Conservation (phyloP, 192 early-diverging fungal genomes). For the Pilaira anomala region DNA sequence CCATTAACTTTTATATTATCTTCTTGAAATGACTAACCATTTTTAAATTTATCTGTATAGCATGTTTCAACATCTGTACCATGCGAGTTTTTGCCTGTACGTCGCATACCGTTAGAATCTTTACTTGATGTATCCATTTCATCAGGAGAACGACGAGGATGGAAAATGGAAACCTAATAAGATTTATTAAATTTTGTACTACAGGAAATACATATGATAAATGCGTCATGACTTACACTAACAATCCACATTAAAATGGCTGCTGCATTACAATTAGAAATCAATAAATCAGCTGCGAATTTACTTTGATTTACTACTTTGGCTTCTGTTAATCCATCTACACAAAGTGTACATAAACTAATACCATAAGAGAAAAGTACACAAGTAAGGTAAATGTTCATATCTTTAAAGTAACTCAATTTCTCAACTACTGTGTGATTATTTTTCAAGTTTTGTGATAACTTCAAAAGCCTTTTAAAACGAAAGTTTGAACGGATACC, state of each 20-base stretch:
- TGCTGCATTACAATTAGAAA: slow-evolving; percentile 21
- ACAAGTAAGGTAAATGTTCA: slow-evolving; percentile 29
- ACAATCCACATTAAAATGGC: slow-evolving; percentile 22
- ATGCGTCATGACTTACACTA: slow-evolving; percentile 14
- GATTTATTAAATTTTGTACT: not conserved
- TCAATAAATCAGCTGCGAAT: slow-evolving; percentile 27
- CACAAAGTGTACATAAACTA: slow-evolving; percentile 22
- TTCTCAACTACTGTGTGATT: slow-evolving; percentile 16
- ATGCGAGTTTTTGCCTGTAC: not conserved
- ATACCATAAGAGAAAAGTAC: slow-evolving; percentile 15
- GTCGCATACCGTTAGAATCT: not conserved
- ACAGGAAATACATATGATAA: not conserved
- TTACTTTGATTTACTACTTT: slow-evolving; percentile 18
- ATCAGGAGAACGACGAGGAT: not conserved
- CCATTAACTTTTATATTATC: not conserved
- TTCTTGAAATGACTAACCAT: slow-evolving; percentile 2
- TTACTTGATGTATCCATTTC: slow-evolving; percentile 2
- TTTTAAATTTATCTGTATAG: not conserved
- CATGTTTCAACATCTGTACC: not conserved
- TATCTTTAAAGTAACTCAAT: slow-evolving; percentile 30
- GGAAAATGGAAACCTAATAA: slow-evolving; percentile 22
- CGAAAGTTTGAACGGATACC: slow-evolving; percentile 26
- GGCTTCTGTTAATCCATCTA: slow-evolving; percentile 27
- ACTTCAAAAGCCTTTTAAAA: slow-evolving; percentile 19
- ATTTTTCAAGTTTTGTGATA: slow-evolving; percentile 11